Conservation (phyloP, 306 rosid species). For the Casuarina cunninghamiana region DNA sequence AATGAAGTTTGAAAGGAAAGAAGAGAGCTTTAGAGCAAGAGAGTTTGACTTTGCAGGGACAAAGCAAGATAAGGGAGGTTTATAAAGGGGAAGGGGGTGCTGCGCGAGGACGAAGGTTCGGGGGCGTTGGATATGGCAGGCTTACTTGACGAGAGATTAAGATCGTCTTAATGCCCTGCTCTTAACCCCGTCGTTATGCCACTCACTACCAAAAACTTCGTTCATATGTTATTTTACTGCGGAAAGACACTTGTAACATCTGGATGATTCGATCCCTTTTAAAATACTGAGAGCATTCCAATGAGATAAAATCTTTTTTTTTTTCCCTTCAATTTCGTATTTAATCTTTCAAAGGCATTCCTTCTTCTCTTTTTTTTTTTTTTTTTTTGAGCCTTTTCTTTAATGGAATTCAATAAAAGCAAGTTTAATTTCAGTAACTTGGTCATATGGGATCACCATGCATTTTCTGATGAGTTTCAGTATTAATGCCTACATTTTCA, state of each 20-base stretch:
- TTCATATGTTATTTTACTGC: not conserved
- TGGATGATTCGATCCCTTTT: too few relatives aligned
- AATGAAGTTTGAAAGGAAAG: not conserved
- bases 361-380: too few relatives aligned
- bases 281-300: too few relatives aligned
- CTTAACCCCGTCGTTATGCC: not conserved
- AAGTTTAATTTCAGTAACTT: too few relatives aligned
- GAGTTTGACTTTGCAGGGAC: not conserved
- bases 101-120: slow-evolving; percentile 23
- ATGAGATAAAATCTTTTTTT: too few relatives aligned
- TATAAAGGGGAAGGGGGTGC: slow-evolving; percentile 11
- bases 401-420: too few relatives aligned
- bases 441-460: too few relatives aligned
- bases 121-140: not conserved
- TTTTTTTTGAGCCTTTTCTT: too few relatives aligned
- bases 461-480: not conserved
- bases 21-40: slow-evolving; percentile 3
- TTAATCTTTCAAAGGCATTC: too few relatives aligned
- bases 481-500: not conserved
- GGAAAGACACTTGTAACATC: not conserved
- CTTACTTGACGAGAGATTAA: not conserved
- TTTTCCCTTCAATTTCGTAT: too few relatives aligned
- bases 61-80: not conserved
- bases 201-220: not conserved
- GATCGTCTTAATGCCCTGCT: not conserved